Conservation (phyloP, 2,329 filamentous ascomycete genomes). For the Fusarium haematococcum region DNA sequence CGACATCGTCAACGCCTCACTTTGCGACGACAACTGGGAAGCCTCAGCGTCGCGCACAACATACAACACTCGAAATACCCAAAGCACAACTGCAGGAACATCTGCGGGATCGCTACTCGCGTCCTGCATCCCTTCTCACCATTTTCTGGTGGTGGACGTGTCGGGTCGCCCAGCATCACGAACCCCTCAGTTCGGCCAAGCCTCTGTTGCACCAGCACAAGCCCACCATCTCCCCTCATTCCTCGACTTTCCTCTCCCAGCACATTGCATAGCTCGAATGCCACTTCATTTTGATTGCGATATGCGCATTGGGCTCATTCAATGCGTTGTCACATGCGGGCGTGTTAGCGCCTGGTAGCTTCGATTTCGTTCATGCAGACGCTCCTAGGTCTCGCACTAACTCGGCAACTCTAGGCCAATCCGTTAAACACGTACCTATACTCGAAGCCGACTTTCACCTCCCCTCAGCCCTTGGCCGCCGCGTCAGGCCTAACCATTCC, state of each 20-base stretch:
- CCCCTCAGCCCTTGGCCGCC: slow-evolving; percentile 90
- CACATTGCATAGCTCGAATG: slow-evolving; percentile 18
- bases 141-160: slow-evolving; percentile 1
- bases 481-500: slow-evolving; percentile 94
- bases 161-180: background rate
- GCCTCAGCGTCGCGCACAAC: slow-evolving; percentile 3
- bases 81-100: background rate
- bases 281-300: slow-evolving; percentile 24
- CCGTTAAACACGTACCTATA: slow-evolving; percentile 95
- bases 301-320: slow-evolving; percentile 23
- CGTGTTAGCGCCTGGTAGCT: slow-evolving; percentile 21
- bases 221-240: slow-evolving; percentile 2
- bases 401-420: slow-evolving; percentile 76
- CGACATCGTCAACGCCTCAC: background rate
- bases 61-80: slow-evolving; percentile 3
- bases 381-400: slow-evolving; percentile 55
- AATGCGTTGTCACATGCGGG: slow-evolving; percentile 8
- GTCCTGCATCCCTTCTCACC: background rate
- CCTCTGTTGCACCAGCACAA: slow-evolving; percentile 8
- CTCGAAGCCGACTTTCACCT: slow-evolving; percentile 92
- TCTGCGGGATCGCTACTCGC: background rate
- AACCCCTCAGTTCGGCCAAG: slow-evolving; percentile 8
- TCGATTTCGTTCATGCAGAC: slow-evolving; percentile 37
- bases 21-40: slow-evolving; percentile 4
- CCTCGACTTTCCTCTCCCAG: background rate